phyloP scores from a whole-genome alignment of 768 basidiomycete genomes.

The Termitomyces sp. region DNA sequence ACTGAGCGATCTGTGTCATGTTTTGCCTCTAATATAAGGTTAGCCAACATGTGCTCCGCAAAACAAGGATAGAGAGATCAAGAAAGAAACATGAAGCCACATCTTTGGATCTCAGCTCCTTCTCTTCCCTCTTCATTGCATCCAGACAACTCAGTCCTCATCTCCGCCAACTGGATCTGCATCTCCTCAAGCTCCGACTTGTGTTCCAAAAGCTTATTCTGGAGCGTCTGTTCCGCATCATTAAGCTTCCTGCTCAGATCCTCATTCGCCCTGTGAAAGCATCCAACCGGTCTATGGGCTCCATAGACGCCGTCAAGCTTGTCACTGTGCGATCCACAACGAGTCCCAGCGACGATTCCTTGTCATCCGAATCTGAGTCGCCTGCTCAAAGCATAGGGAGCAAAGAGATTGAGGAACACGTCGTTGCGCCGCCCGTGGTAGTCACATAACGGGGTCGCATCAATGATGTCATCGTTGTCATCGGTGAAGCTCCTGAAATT shows the following conservation, averaged over 20 bases:
- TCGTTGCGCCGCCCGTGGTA: constrained; percentile 19
- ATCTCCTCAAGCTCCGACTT: constrained; percentile 82
- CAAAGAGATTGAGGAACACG: constrained; percentile 37
- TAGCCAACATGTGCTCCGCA: not conserved
- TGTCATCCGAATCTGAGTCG: constrained; percentile 52
- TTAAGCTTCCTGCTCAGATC: constrained; percentile 72
- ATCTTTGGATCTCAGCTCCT: constrained; percentile 86
- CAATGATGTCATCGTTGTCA: constrained; percentile 29
- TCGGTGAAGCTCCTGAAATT: constrained; percentile 22
- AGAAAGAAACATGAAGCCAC: constrained; percentile 29
- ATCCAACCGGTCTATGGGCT: constrained; percentile 67
- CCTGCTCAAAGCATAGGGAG: constrained; percentile 50
- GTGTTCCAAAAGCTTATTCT: constrained; percentile 65
- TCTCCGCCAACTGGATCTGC: constrained; percentile 71
- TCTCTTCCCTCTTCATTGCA: constrained; percentile 84
- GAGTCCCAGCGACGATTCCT: constrained; percentile 47
- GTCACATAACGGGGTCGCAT: constrained; percentile 16
- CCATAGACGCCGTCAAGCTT: constrained; percentile 64
- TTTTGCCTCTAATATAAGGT: constrained; percentile 47
- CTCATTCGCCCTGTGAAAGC: constrained; percentile 66
- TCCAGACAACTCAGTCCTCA: constrained; percentile 69
- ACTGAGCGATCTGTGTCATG: constrained; percentile 54
- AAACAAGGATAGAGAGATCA: not conserved
- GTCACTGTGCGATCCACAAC: constrained; percentile 55
- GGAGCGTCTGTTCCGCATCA: constrained; percentile 67